Percentiles rank a stretch among this genome's conserved stretches.
Evolutionary conservation across 106 monocot species (phyloP).

Genomic region (Hemerocallis citrina): DNA sequence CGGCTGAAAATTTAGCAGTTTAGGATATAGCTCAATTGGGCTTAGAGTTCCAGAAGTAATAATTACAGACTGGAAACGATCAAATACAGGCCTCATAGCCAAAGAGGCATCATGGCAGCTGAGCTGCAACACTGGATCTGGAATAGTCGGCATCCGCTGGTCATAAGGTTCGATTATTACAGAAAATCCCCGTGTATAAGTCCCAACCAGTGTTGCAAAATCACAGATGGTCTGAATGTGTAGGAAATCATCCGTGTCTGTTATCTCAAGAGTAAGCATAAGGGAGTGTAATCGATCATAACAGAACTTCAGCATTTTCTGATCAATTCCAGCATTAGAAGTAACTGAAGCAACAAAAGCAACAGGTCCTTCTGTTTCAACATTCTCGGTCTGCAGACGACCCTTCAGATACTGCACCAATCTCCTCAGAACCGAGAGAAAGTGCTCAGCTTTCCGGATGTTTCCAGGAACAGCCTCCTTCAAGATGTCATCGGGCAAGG

Average conservation of each 20-base stretch:
- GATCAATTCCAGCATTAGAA: constrained; percentile 89
- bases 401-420: constrained; percentile 85
- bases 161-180: constrained; percentile 97
- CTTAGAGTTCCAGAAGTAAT: constrained; percentile 98
- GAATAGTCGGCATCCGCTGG: constrained; percentile 95
- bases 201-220: constrained; percentile 96
- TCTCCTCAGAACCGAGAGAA: constrained; percentile 72
- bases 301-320: constrained; percentile 99
- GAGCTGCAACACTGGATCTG: constrained; percentile 91
- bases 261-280: constrained; percentile 93
- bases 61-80: constrained; percentile 91
- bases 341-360: constrained; percentile 64
- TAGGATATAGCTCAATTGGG: constrained; percentile 96
- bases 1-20: constrained; percentile 90
- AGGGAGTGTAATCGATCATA: constrained; percentile 84
- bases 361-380: constrained; percentile 89
- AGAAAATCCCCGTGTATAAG: constrained; percentile 87
- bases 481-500: constrained; percentile 90
- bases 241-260: constrained; percentile 90
- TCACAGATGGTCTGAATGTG: constrained; percentile 94
- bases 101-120: constrained; percentile 97
- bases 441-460: constrained; percentile 83
- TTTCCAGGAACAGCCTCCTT: constrained; percentile 95
- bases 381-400: constrained; percentile 75
- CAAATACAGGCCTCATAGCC: constrained; percentile 95